Evolutionary conservation across 176 grass and related monocot genomes (phyloP).

Genomic region (Elaeis guineensis): DNA sequence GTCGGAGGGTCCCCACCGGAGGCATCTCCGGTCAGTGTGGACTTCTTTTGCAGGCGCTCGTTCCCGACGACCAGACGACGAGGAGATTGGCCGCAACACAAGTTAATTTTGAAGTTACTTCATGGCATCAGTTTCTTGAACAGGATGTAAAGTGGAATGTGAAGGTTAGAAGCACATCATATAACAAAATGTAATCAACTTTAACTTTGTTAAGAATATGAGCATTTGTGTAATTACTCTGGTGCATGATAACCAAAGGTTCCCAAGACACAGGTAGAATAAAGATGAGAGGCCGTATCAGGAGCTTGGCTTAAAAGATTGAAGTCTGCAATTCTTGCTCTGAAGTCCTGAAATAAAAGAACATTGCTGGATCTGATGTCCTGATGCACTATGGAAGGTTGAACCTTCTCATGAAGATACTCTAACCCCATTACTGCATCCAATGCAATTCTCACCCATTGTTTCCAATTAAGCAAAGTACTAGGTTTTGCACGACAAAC

Average conservation of each 20-base stretch:
- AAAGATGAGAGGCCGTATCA: slow-evolving; percentile 42
- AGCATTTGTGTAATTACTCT: slow-evolving; percentile 22
- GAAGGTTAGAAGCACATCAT: no score
- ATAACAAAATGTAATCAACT: no score
- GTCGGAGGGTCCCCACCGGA: no score
- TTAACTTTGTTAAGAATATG: no score
- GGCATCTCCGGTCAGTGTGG: no score
- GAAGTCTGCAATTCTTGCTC: slow-evolving; percentile 57
- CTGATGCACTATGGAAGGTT: slow-evolving; percentile 37
- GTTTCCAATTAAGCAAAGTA: slow-evolving; percentile 39
- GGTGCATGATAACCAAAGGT: slow-evolving; percentile 64
- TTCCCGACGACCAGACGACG: no score
- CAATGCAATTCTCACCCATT: slow-evolving; percentile 43
- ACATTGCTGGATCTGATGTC: slow-evolving; percentile 59
- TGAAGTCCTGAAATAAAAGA: slow-evolving; percentile 45
- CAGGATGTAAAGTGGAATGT: no score
- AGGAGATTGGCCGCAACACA: no score
- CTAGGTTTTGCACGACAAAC: slow-evolving; percentile 7
- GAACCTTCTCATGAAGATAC: slow-evolving; percentile 59
- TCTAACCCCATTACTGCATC: slow-evolving; percentile 50
- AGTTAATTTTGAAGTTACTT: no score
- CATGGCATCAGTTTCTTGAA: no score
- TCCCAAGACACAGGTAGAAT: slow-evolving; percentile 43
- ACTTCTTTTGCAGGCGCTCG: no score
- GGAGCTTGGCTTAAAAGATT: slow-evolving; percentile 64